A percentile compares a stretch with the other conserved stretches of the same genome.
Conservation (phyloP, 139 green algal species). For the Chlorella sorokiniana region DNA sequence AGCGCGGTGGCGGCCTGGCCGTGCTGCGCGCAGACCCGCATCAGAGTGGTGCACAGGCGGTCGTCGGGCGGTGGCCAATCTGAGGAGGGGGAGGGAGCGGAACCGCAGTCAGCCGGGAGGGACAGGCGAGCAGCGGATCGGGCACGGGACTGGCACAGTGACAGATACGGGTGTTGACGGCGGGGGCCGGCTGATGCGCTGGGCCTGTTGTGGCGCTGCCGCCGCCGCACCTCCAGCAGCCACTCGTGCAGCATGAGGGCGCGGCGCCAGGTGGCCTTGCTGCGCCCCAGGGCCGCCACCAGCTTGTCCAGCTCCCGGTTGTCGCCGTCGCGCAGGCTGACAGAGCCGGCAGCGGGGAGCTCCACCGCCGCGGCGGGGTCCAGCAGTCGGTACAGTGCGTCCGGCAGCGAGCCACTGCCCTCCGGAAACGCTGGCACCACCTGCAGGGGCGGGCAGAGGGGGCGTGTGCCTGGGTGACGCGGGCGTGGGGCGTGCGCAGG, state of each 20-base stretch:
- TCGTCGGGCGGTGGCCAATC: constrained; percentile 76
- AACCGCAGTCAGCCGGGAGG: too few species aligned
- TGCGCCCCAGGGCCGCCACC: constrained; percentile 66
- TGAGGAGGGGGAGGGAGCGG: neutral
- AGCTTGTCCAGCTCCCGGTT: constrained; percentile 90
- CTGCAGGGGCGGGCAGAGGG: constrained; percentile 7
- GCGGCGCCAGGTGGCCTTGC: constrained; percentile 79
- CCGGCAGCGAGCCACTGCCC: constrained; percentile 48
- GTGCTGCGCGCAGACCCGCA: constrained; percentile 79
- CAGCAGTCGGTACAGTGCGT: constrained; percentile 52
- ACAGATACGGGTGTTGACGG: too few species aligned
- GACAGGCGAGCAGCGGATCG: too few species aligned
- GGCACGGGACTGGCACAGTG: too few species aligned
- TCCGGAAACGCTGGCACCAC: constrained; percentile 32
- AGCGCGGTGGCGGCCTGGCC: constrained; percentile 72
- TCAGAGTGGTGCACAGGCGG: constrained; percentile 85
- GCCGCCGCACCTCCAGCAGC: constrained; percentile 58
- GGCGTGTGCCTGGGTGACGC: too few species aligned
- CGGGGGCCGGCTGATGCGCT: too few species aligned
- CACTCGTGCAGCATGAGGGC: constrained; percentile 76
- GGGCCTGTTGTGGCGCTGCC: neutral
- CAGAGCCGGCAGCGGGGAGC: constrained; percentile 39
- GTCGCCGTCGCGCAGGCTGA: constrained; percentile 36
- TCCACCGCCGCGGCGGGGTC: constrained; percentile 51
- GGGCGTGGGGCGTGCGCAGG: too few species aligned